Evolutionary conservation across 371 early-diverging fungal species (phyloP).

Genomic region (Umbelopsis sp.): DNA sequence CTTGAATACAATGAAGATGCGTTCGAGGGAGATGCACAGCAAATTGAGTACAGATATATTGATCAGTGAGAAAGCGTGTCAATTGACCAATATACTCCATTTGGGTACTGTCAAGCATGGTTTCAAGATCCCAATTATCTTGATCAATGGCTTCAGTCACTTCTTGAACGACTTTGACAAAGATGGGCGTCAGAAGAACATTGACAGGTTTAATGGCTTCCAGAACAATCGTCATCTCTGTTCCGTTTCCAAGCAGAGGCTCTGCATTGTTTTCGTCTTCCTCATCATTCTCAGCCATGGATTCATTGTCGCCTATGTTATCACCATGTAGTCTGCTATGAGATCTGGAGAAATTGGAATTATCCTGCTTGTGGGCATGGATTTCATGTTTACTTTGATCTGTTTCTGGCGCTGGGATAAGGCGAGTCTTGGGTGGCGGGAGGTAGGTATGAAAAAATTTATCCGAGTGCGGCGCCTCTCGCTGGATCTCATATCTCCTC

Average conservation of each 20-base stretch:
- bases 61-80: slow-evolving; percentile 58
- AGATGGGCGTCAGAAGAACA: slow-evolving; percentile 72
- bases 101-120: slow-evolving; percentile 72
- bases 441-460: slow-evolving; percentile 55
- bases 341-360: background rate
- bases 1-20: slow-evolving; percentile 77
- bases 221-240: slow-evolving; percentile 55
- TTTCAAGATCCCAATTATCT: slow-evolving; percentile 70
- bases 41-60: slow-evolving; percentile 56
- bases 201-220: slow-evolving; percentile 65
- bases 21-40: slow-evolving; percentile 64
- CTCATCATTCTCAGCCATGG: slow-evolving; percentile 21
- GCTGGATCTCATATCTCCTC: slow-evolving; percentile 53
- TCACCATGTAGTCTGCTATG: background rate
- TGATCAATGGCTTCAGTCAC: slow-evolving; percentile 67
- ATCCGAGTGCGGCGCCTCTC: slow-evolving; percentile 28
- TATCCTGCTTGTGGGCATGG: background rate
- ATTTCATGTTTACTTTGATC: background rate
- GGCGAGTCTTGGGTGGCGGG: slow-evolving; percentile 51
- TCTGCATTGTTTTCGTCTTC: slow-evolving; percentile 16
- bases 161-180: slow-evolving; percentile 75
- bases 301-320: background rate
- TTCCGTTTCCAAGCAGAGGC: slow-evolving; percentile 36
- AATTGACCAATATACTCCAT: slow-evolving; percentile 68
- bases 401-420: slow-evolving; percentile 41